Conservation (phyloP, 805 yeast species). For the Saccharomyces mikatae region DNA sequence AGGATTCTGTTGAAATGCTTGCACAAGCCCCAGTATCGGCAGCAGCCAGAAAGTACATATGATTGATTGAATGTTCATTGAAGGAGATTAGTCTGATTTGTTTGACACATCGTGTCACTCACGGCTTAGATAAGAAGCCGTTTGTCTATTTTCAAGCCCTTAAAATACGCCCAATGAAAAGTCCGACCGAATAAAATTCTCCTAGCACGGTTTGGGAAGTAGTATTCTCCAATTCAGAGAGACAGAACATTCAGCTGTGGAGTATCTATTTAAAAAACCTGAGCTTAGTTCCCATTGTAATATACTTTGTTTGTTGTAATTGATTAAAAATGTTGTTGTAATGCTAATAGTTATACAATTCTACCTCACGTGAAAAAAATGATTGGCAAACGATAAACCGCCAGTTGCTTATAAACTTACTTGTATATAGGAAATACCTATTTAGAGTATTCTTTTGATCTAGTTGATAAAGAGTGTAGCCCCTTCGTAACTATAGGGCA, state of each 20-base stretch:
- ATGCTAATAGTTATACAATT: background rate
- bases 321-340: background rate
- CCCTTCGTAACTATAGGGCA: slow-evolving; percentile 75
- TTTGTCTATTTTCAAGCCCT: background rate
- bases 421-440: slow-evolving; percentile 1
- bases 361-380: background rate
- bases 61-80: background rate
- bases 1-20: background rate
- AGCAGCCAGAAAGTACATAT: slow-evolving; percentile 1
- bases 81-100: background rate
- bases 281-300: background rate
- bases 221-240: background rate
- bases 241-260: background rate
- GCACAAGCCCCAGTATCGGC: background rate
- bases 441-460: slow-evolving; percentile 23
- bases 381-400: background rate
- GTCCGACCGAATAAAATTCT: background rate
- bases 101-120: background rate
- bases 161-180: background rate
- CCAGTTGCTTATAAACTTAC: background rate
- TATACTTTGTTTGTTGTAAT: background rate
- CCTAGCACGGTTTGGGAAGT: background rate
- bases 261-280: background rate
- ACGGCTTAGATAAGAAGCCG: background rate
- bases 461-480: slow-evolving; percentile 36